A percentile compares a stretch with the other conserved stretches of the same genome.
Conservation (phyloP, 1,284 basidiomycete species). For the Fomitopsis schrenkii region DNA sequence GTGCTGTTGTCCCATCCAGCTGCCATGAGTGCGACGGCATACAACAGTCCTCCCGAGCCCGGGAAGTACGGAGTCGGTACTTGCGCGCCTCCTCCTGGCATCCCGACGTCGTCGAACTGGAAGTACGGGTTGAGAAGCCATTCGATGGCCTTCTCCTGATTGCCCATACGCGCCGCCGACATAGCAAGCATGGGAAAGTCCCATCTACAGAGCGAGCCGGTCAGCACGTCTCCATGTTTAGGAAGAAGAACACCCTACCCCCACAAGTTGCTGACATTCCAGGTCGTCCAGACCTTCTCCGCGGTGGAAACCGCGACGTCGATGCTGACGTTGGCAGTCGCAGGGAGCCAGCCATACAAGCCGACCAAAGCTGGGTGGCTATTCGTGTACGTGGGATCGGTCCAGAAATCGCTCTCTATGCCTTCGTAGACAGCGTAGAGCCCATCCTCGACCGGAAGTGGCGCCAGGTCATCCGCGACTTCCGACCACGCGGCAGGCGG, state of each 20-base stretch:
- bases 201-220: slow-evolving; percentile 35
- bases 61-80: slow-evolving; percentile 63
- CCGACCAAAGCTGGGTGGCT: slow-evolving; percentile 58
- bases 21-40: slow-evolving; percentile 55
- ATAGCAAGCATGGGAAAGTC: slow-evolving; percentile 63
- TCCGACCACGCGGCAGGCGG: slow-evolving; percentile 39
- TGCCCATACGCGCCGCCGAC: slow-evolving; percentile 52
- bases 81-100: slow-evolving; percentile 54
- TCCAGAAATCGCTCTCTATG: slow-evolving; percentile 49
- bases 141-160: slow-evolving; percentile 45
- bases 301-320: slow-evolving; percentile 44
- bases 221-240: neutral
- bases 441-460: slow-evolving; percentile 44
- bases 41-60: slow-evolving; percentile 47
- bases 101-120: slow-evolving; percentile 55
- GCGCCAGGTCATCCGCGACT: slow-evolving; percentile 43
- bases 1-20: slow-evolving; percentile 49
- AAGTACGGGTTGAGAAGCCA: slow-evolving; percentile 54
- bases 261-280: slow-evolving; percentile 56
- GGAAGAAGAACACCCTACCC: slow-evolving; percentile 32
- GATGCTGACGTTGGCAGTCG: slow-evolving; percentile 42
- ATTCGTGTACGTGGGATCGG: slow-evolving; percentile 43
- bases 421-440: slow-evolving; percentile 56
- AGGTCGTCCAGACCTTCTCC: slow-evolving; percentile 49
- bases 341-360: slow-evolving; percentile 54